These are phyloP conservation scores for Vachellia pachyceras DNA, from an alignment of 306 rosid genomes.

Conservation along the genomic window DNA sequence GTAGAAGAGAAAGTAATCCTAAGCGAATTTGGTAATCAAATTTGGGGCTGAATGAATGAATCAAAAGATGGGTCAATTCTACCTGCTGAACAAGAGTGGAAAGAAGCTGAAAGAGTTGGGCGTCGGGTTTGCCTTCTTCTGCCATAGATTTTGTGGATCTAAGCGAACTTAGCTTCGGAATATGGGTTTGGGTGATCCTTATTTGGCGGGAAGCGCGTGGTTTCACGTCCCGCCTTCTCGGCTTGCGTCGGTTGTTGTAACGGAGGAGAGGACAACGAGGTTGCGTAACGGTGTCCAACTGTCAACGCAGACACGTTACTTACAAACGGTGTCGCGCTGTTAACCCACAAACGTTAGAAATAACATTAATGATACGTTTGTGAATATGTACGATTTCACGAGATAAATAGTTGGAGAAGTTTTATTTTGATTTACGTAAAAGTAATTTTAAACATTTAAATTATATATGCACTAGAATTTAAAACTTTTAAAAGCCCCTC, in stretches of 20 bases:
- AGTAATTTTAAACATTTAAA: too few species aligned
- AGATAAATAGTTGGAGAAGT: too few species aligned
- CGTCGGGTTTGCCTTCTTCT: slow-evolving; percentile 65
- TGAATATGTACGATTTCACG: too few species aligned
- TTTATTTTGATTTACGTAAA: too few species aligned
- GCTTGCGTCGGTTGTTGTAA: neutral
- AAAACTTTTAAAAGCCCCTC: too few species aligned
- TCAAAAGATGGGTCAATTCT: neutral
- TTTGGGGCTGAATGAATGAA: neutral
- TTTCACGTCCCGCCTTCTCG: neutral
- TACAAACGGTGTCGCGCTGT: neutral
- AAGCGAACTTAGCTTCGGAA: neutral
- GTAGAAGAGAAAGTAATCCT: neutral
- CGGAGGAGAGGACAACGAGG: neutral
- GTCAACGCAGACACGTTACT: neutral
- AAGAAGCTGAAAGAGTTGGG: slow-evolving; percentile 81
- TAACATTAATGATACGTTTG: too few species aligned
- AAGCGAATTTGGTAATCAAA: neutral
- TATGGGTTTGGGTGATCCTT: neutral
- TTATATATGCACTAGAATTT: too few species aligned
- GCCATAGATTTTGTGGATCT: slow-evolving; percentile 51
- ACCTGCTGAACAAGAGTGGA: slow-evolving; percentile 83
- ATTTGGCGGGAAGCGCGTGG: slow-evolving; percentile 1
- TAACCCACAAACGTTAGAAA: neutral
- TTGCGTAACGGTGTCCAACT: neutral